Base-by-base conservation (phyloP, 306 rosid genomes). In the Clitoria ternatea region DNA sequence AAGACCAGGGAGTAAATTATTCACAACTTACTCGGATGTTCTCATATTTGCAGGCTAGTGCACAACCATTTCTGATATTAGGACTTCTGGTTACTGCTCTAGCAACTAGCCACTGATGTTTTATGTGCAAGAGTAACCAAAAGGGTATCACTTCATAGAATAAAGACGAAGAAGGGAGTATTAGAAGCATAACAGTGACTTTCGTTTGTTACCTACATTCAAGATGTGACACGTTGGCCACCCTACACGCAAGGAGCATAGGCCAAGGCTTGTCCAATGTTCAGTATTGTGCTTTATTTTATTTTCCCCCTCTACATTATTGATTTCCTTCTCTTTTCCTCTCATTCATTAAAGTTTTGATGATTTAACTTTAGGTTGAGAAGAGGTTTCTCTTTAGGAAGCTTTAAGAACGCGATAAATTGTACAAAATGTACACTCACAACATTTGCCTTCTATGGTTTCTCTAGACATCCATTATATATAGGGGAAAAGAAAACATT, bases 11-110 rank as follows among this genome's bases (percentile, higher is more conserved):
- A 52, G 11, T n/a, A 26, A 19, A 54, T 6, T 15, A 57, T 23
- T n/a, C 32, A 6, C 17, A 35, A 56, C 45, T 12, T 1, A 39
- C 5, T 49, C 3, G 12, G 29, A 61, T 2, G 13, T 22, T 63
- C 24, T 54, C 8, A 20, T 71, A 65, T 19, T 73, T 66, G 4
- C 80, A 82, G 86, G 86, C 86, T 23, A 78, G 83, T 43, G 86
- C 86, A 7, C 86, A 78, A 53, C 83, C 86, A 64, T 82, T 82
- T 66, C 72, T 82, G 59, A 78, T 82, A 23, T 83, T 82, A 32
- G 86, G 86, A 32, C 75, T 82, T 3, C 44, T 82, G 69, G 86
- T 82, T 40, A 82, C 86, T 69, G 86, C 86, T 42, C 78, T 82
- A 57, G 86, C 83, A 30, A 74, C 86, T 37, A 82, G 83, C 75